Evolutionary conservation across 768 basidiomycete genomes (phyloP).

Genomic region (Exsudoporus frostii): DNA sequence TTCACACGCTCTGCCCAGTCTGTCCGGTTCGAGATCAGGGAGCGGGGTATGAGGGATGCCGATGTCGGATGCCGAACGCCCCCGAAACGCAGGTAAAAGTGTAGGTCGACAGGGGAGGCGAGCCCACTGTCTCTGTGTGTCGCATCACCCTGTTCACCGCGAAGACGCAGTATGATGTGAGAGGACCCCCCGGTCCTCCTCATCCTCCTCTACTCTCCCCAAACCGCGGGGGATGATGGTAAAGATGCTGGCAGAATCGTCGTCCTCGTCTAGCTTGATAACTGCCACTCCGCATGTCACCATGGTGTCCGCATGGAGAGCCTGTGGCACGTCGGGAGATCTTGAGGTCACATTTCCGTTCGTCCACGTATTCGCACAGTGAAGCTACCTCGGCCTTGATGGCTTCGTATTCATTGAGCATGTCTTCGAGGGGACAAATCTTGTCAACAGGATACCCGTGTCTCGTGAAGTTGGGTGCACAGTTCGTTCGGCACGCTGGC

Average conservation of each 20-base stretch:
- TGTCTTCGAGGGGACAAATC: slow-evolving; percentile 76
- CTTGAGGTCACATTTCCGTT: slow-evolving; percentile 52
- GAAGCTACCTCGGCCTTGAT: slow-evolving; percentile 75
- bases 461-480: slow-evolving; percentile 80
- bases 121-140: slow-evolving; percentile 14
- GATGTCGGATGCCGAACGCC: slow-evolving; percentile 22
- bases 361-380: slow-evolving; percentile 71
- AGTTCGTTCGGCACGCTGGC: slow-evolving; percentile 51
- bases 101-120: slow-evolving; percentile 8
- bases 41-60: slow-evolving; percentile 20
- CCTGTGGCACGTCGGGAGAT: slow-evolving; percentile 18
- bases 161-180: slow-evolving; percentile 9
- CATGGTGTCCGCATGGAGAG: slow-evolving; percentile 24
- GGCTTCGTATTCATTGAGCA: slow-evolving; percentile 79
- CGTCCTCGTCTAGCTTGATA: too few species aligned
- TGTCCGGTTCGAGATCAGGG: slow-evolving; percentile 29
- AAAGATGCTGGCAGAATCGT: too few species aligned
- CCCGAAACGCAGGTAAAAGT: slow-evolving; percentile 14
- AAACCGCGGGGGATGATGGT: too few species aligned
- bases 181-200: too few species aligned
- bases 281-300: slow-evolving; percentile 12
- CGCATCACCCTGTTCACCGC: slow-evolving; percentile 8
- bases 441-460: slow-evolving; percentile 77
- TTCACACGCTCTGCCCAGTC: slow-evolving; percentile 29
- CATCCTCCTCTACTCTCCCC: too few species aligned